Evolutionary conservation across 176 grass and related monocot genomes (phyloP).

Genomic region (Ensete ventricosum): DNA sequence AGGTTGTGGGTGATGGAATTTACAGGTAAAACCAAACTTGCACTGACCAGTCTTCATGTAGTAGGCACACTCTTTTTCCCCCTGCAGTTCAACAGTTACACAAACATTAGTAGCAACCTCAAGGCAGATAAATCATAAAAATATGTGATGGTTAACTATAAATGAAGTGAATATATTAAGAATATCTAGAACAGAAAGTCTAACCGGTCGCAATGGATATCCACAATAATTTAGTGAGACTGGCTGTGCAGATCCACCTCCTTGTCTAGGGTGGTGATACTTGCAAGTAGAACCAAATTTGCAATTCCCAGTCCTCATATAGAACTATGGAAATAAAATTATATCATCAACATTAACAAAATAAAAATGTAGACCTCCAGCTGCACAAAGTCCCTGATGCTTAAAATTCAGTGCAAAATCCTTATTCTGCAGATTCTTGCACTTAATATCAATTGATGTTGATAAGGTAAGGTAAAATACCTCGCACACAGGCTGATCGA

Average conservation of each 20-base stretch:
- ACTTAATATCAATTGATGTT: not conserved
- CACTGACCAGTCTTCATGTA: constrained; percentile 39
- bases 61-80: constrained; percentile 36
- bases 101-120: not conserved
- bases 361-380: not conserved
- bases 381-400: not conserved
- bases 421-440: not conserved
- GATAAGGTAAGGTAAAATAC: constrained; percentile 26
- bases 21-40: constrained; percentile 21
- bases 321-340: constrained; percentile 46
- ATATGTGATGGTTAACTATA: not conserved
- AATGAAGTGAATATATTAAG: not conserved
- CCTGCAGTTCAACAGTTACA: constrained; percentile 12
- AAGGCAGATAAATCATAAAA: not conserved
- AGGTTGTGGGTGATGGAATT: constrained; percentile 19
- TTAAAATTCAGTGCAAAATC: not conserved
- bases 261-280: constrained; percentile 84
- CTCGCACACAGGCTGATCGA: constrained; percentile 63
- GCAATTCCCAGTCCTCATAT: constrained; percentile 84
- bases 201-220: constrained; percentile 57
- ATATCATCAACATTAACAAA: constrained; percentile 2
- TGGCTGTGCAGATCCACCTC: constrained; percentile 32
- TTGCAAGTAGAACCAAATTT: constrained; percentile 89
- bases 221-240: constrained; percentile 53
- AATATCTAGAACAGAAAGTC: constrained; percentile 3